Base-by-base conservation (phyloP, 164 flowering plant genomes). In the Sedum album region DNA sequence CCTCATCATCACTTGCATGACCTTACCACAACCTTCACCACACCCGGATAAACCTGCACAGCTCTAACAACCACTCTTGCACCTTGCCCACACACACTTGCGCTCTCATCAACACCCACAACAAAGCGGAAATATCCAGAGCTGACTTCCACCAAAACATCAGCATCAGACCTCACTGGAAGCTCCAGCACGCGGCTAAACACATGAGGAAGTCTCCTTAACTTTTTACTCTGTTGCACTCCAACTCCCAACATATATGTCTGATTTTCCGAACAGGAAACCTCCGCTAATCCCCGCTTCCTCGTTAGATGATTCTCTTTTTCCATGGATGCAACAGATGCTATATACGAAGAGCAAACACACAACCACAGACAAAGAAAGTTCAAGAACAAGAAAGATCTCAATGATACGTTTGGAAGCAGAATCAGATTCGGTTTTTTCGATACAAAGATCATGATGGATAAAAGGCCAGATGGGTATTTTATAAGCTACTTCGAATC, bases 131-230 rank as follows among this genome's bases (percentile, higher is more conserved):
- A 82, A 69, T 71, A 80, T 11, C 83, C 82, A 6, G 79, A 72
- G 41, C 70, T 73, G 44, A 88, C 96, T 71, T 89, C 87, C 30
- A 91, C 71, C 38, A 57, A 69, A 7, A 89, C 92, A 63, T 89
- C 88, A 15, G 96, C 88, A 21, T 88, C 96, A 1, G 92, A 88
- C 42, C 77, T 73, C 60, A 89, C 82, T 0, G 93, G 96, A 0
- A 91, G 82, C 74, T 88, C 96, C 53, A 91, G 73, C 1, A 91
- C 92, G 60, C 88, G 86, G 67, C 73, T 77, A 77, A 91, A 89
- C 51, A 89, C 81, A 69, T 91, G 97, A 30, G 97, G 97, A 26
- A 89, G 78, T 10, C 91, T 70, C 18, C 93, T 76, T 64, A 91
- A 91, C 79, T 87, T 88, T 81, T 86, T 86, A 18, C 20, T 57